These are phyloP conservation scores for Xylaria sp. DNA, from an alignment of 2,329 filamentous ascomycete genomes.

Conservation along the genomic window DNA sequence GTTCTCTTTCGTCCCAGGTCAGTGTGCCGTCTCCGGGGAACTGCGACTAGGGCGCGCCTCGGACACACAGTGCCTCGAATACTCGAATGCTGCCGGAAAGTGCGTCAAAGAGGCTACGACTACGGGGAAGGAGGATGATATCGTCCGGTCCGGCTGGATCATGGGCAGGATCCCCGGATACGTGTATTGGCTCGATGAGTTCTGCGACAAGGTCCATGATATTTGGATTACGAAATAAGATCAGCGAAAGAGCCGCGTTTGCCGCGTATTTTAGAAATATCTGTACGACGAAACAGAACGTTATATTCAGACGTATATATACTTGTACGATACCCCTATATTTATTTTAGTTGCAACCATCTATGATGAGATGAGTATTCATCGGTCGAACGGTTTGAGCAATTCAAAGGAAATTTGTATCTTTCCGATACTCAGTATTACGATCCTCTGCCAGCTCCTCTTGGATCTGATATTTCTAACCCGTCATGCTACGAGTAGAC, in stretches of 20 bases:
- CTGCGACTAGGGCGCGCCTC: conserved; percentile 27
- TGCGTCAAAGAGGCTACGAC: conserved; percentile 27
- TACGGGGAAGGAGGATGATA: conserved; percentile 20
- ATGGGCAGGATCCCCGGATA: conserved; percentile 28
- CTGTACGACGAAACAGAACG: conserved; percentile 2
- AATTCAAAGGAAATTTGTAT: not conserved
- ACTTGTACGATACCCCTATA: conserved; percentile 16
- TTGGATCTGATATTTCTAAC: not conserved
- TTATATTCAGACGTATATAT: conserved; percentile 10
- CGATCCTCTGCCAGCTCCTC: not conserved
- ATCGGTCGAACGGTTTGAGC: not conserved
- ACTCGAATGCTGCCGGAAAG: conserved; percentile 30
- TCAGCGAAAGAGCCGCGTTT: not conserved
- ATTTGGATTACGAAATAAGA: conserved; percentile 25
- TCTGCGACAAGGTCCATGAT: conserved; percentile 13
- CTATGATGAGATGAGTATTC: not conserved
- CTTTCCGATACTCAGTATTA: not conserved
- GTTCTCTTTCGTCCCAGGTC: conserved; percentile 30
- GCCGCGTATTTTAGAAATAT: conserved; percentile 1
- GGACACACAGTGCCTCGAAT: conserved; percentile 30
- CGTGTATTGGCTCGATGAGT: conserved; percentile 20
- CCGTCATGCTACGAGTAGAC: not conserved
- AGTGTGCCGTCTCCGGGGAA: conserved; percentile 29
- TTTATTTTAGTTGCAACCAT: not conserved
- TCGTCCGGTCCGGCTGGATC: conserved; percentile 31